Base-by-base conservation (phyloP, 1,139 yeast genomes). In the Sugiyamaella xylanicola region DNA sequence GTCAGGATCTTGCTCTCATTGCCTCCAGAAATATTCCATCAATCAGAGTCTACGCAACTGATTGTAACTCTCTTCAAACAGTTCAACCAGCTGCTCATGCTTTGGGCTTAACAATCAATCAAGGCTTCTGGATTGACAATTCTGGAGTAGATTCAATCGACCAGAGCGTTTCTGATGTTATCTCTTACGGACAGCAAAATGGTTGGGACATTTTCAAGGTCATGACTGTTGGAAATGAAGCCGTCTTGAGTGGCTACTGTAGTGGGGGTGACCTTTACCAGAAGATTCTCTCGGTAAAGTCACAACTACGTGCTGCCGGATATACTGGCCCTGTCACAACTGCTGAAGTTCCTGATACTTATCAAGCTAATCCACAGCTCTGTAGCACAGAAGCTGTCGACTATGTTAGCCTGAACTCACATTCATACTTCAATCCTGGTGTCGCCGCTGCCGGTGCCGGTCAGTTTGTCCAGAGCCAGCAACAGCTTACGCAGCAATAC, bases 191-290 rank as follows among this genome's bases (percentile, higher is more conserved):
- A 32, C 52, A 63, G 16, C 53, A 60, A 27, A 73, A 74, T 51
- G 79, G 80, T 21, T 91, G 95, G 93, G 83, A 76, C 58, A 74
- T 86, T 9, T 85, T 90, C 71, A 86, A 85, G 58, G 83, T 76
- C 68, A 78, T 91, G 63, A 86, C 95, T 21, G 78, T 91, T 58
- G 97, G 96, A 59, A 91, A 91, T 68, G 97, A 91, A 74, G 97
- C 95, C 27, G 75, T 91, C 57, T 79, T 79, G 65, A 77, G 84
- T 44, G 83, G 83, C 9, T 87, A 72, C 71, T 76, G 81, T 63
- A 68, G 86, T 5, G 89, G 81, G 15, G 65, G 72, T 25, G 85
- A 85, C 16, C 78, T 91, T 61, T 75, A 85, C 35, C 57, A 72
- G 53, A 89, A 89, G 72, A 85, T 90, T 58, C 61, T 81, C 1